phyloP scores from a whole-genome alignment of 202 grass and related monocot genomes.

The Hordeum pubiflorum region DNA sequence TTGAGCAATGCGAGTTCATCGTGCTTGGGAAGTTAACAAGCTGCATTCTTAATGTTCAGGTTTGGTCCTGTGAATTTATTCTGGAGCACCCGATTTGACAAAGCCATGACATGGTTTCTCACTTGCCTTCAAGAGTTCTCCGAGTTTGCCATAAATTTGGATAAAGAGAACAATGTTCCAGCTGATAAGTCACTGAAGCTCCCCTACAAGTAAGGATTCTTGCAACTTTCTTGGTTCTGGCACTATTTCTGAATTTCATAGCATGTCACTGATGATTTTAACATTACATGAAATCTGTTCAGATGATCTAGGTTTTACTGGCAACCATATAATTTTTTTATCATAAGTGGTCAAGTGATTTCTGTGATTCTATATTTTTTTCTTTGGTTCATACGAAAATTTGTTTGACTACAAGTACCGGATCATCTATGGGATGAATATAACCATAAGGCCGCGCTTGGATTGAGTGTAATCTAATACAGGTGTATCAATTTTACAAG shows the following conservation, averaged over 20 bases:
- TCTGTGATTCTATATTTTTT: neutral
- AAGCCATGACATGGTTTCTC: constrained; percentile 93
- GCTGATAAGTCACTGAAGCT: constrained; percentile 87
- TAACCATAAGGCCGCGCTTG: neutral
- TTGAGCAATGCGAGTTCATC: neutral
- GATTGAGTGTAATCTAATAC: too few relatives aligned
- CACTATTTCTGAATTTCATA: neutral
- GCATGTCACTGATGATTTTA: neutral
- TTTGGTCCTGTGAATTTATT: constrained; percentile 99
- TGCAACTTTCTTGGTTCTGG: constrained; percentile 2
- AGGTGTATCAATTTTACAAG: too few relatives aligned
- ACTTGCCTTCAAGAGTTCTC: constrained; percentile 96
- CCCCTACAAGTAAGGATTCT: constrained; percentile 65
- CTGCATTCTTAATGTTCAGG: constrained; percentile 29
- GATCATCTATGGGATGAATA: neutral
- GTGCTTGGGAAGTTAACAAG: neutral
- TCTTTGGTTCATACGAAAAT: neutral
- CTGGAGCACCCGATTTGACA: constrained; percentile 95
- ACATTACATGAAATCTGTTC: neutral
- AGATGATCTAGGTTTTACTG: neutral
- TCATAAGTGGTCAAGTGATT: neutral
- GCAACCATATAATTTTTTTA: neutral
- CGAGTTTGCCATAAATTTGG: constrained; percentile 60
- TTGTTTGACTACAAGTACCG: neutral
- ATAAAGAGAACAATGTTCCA: constrained; percentile 92